Evolutionary conservation across 1,284 basidiomycete genomes (phyloP).

Genomic region (Ceratobasidium sp.): DNA sequence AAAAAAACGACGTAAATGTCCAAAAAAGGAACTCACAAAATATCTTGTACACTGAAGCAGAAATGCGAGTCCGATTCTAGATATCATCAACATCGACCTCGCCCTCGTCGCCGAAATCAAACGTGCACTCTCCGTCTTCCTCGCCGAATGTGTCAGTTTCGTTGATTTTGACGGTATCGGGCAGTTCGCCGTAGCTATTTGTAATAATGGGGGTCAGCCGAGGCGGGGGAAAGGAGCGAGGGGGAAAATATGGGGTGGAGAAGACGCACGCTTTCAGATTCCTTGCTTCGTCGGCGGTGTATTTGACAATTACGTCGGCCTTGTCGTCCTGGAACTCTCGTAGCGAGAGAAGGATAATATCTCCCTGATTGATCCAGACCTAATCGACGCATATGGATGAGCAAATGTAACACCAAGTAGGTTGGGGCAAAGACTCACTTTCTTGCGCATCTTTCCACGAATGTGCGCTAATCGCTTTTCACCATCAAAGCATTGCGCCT

Average conservation of each 20-base stretch:
- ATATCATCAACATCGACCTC: slow-evolving; percentile 64
- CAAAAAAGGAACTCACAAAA: background rate
- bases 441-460: slow-evolving; percentile 99
- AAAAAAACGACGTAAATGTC: background rate
- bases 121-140: slow-evolving; percentile 89
- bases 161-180: slow-evolving; percentile 98
- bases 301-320: slow-evolving; percentile 99
- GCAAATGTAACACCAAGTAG: background rate
- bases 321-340: slow-evolving; percentile 99
- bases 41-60: background rate
- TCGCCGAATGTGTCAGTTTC: slow-evolving; percentile 94
- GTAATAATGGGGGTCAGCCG: background rate
- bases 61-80: slow-evolving; percentile 58
- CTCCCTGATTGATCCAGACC: slow-evolving; percentile 99
- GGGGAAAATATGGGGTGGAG: background rate
- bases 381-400: slow-evolving; percentile 53
- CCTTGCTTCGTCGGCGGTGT: slow-evolving; percentile 94
- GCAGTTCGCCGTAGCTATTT: slow-evolving; percentile 75
- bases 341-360: slow-evolving; percentile 95
- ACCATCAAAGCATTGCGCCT: slow-evolving; percentile 98
- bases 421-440: slow-evolving; percentile 70
- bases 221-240: background rate
- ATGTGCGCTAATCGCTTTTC: slow-evolving; percentile 98
- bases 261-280: slow-evolving; percentile 66
- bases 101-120: slow-evolving; percentile 86